phyloP scores from a whole-genome alignment of 495 filamentous ascomycete genomes.

The Barbatosphaeria neglecta region DNA sequence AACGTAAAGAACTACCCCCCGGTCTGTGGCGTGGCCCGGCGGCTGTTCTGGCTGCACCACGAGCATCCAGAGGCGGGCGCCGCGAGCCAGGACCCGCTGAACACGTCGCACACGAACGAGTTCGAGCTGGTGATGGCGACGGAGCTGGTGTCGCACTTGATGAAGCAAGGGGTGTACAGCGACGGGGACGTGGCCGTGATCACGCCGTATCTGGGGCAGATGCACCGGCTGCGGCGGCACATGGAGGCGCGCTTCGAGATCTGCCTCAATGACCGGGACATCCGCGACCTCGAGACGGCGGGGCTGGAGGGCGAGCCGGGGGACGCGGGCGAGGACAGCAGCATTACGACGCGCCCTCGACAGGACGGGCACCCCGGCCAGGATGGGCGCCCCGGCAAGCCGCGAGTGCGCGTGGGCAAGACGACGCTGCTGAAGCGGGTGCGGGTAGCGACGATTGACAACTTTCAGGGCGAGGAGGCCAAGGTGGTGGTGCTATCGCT shows the following conservation, averaged over 20 bases:
- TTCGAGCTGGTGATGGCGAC: slow-evolving; percentile 57
- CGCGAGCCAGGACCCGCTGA: slow-evolving; percentile 23
- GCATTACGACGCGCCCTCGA: too few relatives aligned
- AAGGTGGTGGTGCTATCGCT: slow-evolving; percentile 74
- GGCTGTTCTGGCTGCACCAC: slow-evolving; percentile 71
- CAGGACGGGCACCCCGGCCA: too few relatives aligned
- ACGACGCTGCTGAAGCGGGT: slow-evolving; percentile 48
- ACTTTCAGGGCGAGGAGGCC: slow-evolving; percentile 76
- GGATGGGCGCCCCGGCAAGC: background rate
- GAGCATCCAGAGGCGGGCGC: slow-evolving; percentile 39
- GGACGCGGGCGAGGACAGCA: too few relatives aligned
- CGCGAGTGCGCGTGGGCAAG: slow-evolving; percentile 17
- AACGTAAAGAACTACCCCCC: slow-evolving; percentile 42
- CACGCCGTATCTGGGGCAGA: slow-evolving; percentile 66
- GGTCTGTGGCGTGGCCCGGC: slow-evolving; percentile 51
- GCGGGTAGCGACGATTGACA: slow-evolving; percentile 72
- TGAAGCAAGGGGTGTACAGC: slow-evolving; percentile 55
- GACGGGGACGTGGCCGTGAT: slow-evolving; percentile 64
- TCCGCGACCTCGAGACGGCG: slow-evolving; percentile 44
- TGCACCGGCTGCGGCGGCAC: slow-evolving; percentile 45
- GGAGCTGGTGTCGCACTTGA: slow-evolving; percentile 57
- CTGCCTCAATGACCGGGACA: slow-evolving; percentile 54
- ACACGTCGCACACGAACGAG: slow-evolving; percentile 53
- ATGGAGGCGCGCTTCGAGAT: slow-evolving; percentile 47
- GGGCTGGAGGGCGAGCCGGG: slow-evolving; percentile 20